Evolutionary conservation across 768 basidiomycete genomes (phyloP).

Genomic region (Rhodotorula diobovata): DNA sequence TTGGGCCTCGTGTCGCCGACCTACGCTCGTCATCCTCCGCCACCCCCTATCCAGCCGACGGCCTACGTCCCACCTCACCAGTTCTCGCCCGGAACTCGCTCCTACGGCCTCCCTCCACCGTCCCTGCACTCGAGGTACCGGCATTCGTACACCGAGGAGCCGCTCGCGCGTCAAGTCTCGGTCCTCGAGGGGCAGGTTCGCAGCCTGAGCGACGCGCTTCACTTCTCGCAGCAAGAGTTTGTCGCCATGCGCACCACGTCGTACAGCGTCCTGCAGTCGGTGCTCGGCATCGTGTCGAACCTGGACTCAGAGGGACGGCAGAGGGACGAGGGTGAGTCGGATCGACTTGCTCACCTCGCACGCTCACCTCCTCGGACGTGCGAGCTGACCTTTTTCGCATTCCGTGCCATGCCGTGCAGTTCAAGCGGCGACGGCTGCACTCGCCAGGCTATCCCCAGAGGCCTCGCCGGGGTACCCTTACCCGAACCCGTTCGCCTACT

Average conservation of each 20-base stretch:
- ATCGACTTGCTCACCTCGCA: background rate
- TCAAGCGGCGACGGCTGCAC: slow-evolving; percentile 14
- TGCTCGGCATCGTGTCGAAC: slow-evolving; percentile 14
- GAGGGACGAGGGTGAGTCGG: slow-evolving; percentile 17
- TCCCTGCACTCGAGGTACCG: background rate
- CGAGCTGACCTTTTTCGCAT: background rate
- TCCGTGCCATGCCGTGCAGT: background rate
- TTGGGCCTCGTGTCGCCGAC: background rate
- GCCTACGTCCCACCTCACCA: background rate
- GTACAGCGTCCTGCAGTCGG: slow-evolving; percentile 7
- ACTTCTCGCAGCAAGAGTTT: slow-evolving; percentile 19
- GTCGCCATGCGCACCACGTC: background rate
- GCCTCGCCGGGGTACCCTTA: background rate
- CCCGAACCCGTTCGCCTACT: background rate
- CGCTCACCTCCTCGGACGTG: background rate
- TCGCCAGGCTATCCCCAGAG: slow-evolving; percentile 12
- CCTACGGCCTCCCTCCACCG: background rate
- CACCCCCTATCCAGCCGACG: background rate
- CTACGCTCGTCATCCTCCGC: background rate
- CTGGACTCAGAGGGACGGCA: slow-evolving; percentile 1
- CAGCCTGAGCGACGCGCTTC: slow-evolving; percentile 10
- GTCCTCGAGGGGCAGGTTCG: slow-evolving; percentile 16
- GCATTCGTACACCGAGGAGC: background rate
- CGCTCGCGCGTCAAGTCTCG: background rate
- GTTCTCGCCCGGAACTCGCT: slow-evolving; percentile 1